Conservation (phyloP, 768 basidiomycete genomes). For the Tylopilus cervinicoccineus region DNA sequence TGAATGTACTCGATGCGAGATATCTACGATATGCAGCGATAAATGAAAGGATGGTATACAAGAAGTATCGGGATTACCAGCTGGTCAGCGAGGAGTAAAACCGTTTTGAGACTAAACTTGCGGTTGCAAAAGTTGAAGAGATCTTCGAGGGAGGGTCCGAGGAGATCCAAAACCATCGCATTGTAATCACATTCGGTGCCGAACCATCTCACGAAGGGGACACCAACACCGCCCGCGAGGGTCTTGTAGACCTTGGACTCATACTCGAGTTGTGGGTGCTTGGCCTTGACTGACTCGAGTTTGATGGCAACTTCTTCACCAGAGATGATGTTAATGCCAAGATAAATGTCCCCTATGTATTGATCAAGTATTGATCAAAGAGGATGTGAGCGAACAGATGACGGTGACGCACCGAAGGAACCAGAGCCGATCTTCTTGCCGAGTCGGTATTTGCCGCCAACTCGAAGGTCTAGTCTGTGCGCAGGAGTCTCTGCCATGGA, state of each 20-base stretch:
- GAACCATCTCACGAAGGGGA: slow-evolving; percentile 96
- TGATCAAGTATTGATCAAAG: slow-evolving; percentile 13
- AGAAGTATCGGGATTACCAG: slow-evolving; percentile 44
- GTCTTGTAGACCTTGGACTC: slow-evolving; percentile 96
- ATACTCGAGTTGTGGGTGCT: slow-evolving; percentile 99
- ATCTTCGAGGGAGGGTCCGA: slow-evolving; percentile 88
- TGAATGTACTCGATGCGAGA: slow-evolving; percentile 99
- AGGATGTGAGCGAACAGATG: not conserved
- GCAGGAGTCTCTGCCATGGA: slow-evolving; percentile 70
- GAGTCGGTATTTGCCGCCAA: slow-evolving; percentile 94
- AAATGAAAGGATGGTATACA: slow-evolving; percentile 38
- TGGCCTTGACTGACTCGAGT: slow-evolving; percentile 99
- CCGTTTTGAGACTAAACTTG: slow-evolving; percentile 97
- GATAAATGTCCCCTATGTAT: slow-evolving; percentile 88
- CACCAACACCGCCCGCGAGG: slow-evolving; percentile 97
- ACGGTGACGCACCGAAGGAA: slow-evolving; percentile 75
- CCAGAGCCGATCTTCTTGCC: slow-evolving; percentile 99
- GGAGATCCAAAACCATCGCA: slow-evolving; percentile 97
- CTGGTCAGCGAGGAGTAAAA: slow-evolving; percentile 94
- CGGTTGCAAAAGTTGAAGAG: slow-evolving; percentile 96
- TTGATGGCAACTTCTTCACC: slow-evolving; percentile 99
- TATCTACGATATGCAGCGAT: slow-evolving; percentile 52
- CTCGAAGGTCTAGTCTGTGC: slow-evolving; percentile 79
- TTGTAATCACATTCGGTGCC: slow-evolving; percentile 98
- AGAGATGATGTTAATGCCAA: slow-evolving; percentile 99